Evolutionary conservation across 192 early-diverging fungal genomes (phyloP), one percentile per base, ranked within the genome.

Genomic region (Phycomyces blakesleeanus): DNA sequence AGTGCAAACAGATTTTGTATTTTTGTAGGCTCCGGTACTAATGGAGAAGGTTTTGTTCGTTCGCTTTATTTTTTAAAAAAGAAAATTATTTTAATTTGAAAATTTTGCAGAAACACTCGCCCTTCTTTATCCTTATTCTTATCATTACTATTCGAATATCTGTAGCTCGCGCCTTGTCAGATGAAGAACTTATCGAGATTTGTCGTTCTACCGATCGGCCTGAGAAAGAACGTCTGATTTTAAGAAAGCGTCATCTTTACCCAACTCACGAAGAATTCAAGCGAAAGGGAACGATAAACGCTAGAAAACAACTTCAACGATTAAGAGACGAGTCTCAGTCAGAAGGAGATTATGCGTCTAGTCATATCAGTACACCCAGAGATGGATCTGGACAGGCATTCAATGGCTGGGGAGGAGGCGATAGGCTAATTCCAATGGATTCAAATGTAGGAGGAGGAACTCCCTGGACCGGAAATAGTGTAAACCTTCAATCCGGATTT

Each of bases 131-230:
- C n/a, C n/a, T n/a, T n/a, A n/a, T n/a, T n/a, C n/a, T n/a, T n/a
- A n/a, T n/a, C n/a, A 41, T 14, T 41, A 41, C 40, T 14, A 10
- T 41, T 14, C 3, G 12, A 6, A 12, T 61, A 50, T 22, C 9
- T 68, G n/a, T n/a, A 82, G 83, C 82, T 5, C 79, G 79, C 9
- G 83, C 83, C 55, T 70, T 92, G 51, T 80, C 80, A 18, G 92
- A 96, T 70, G 87, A 87, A 16, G 92, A 94, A 62, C 72, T 97
- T 25, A 70, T 82, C 6, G 81, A 83, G 5, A 87, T 97, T 40
- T 96, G 92, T 71, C 76, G 78, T 20, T 83, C 82, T 59, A 67
- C 84, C 2, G 81, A 85, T 49, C 77, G 83, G 22, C 80, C 83
- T 9, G 87, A 88, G 65, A 82, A 83, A 39, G 87, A 92, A 64